Base-by-base conservation (phyloP, 2,329 filamentous ascomycete genomes). In the Sporothrix mexicana region DNA sequence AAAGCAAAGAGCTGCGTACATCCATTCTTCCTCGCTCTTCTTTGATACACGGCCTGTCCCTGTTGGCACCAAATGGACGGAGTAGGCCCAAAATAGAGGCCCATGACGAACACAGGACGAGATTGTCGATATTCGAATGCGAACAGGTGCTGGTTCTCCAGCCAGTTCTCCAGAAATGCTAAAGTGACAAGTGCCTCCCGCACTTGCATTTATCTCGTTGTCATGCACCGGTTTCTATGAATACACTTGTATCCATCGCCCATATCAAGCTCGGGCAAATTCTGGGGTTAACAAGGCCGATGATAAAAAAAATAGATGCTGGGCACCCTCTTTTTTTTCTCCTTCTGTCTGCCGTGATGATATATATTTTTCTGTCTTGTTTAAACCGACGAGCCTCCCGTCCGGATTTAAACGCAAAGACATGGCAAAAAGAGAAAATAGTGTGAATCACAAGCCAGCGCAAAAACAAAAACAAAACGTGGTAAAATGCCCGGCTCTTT, bases 401-500 rank as follows among this genome's bases (percentile, higher is more conserved):
- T 30, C 30, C 47, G 49, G 12, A 30, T 41, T 43, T 15, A 12
- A 62, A 6, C 59, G 23, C 9, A 69, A n/a, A 45, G 51, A 43
- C 15, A 3, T 25, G 51, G 30, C 30, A 36, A 43, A 30, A 47
- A 23, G n/a, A 17, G 45, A 64, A 12, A 7, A 51, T 8, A 2
- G 3, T 4, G 20, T 17, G 2, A 30, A 23, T 13, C 23, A n/a
- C 53, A 51, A 55, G 3, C 1, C 9, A n/a, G 36, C n/a, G 36
- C 17, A 41, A 10, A 1, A 36, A 47, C n/a, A n/a, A 53, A 13
- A 17, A 17, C 15, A 25, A 49, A 17, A 17, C 20, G 20, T 17
- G 43, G 49, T n/a, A 45, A 57, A 57, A 23, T 64, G n/a, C 20
- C 55, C 69, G 55, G 69, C 69, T 62, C 55, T 25, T 36, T 70